These are phyloP conservation scores for Pleurotus tuoliensis DNA, from an alignment of 768 basidiomycete genomes.

Conservation along the genomic window DNA sequence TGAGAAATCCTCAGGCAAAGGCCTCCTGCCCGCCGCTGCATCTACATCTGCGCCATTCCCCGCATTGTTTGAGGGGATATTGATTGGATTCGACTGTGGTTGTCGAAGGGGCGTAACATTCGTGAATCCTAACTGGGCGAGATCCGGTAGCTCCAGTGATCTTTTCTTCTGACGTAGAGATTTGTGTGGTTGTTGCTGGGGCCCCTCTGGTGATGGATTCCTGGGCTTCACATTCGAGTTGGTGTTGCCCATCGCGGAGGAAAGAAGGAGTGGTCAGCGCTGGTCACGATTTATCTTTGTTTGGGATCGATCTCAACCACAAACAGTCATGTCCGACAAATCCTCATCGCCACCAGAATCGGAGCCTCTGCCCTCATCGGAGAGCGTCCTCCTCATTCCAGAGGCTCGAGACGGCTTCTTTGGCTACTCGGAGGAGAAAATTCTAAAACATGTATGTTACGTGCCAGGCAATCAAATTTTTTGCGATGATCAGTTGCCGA, in stretches of 20 bases:
- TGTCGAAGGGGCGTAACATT: constrained; percentile 8
- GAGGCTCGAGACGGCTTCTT: constrained; percentile 72
- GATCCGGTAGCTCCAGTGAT: constrained; percentile 75
- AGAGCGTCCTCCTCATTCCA: constrained; percentile 31
- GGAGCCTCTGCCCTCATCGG: constrained; percentile 5
- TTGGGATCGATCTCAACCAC: background rate
- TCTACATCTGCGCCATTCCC: constrained; percentile 22
- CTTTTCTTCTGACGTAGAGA: constrained; percentile 67
- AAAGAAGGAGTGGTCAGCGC: background rate
- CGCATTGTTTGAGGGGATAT: constrained; percentile 27
- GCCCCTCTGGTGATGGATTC: constrained; percentile 1
- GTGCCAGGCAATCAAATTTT: background rate
- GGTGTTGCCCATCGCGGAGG: constrained; percentile 7
- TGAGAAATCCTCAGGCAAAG: constrained; percentile 21
- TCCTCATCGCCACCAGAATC: background rate
- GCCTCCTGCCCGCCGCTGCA: constrained; percentile 18
- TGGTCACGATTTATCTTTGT: constrained; percentile 2
- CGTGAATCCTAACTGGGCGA: constrained; percentile 34
- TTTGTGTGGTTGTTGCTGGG: constrained; percentile 40
- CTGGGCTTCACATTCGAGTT: constrained; percentile 7
- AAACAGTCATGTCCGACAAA: background rate
- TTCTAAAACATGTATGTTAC: constrained; percentile 60
- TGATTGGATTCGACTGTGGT: constrained; percentile 30
- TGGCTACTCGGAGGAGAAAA: constrained; percentile 77
- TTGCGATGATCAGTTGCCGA: background rate